Evolutionary conservation across 805 yeast species (phyloP), one percentile per base, ranked within the genome.

Genomic region (Saturnispora saitoi): DNA sequence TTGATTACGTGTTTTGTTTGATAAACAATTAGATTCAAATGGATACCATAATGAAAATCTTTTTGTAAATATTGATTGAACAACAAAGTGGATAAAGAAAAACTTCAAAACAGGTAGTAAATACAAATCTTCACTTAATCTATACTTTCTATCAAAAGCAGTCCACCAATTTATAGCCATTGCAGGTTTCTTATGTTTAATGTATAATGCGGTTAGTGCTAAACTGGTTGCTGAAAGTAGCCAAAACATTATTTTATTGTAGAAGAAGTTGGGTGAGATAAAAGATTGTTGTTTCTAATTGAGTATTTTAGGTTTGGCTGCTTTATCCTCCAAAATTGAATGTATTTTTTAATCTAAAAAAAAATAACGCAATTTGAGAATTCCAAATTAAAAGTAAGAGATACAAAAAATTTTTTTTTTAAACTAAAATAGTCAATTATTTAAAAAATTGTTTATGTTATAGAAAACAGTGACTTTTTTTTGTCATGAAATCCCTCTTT

Each of bases 31-130:
- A 26, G 66, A 54, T 55, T 84, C 95, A 55, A 88, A 78, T 15
- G 67, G 54, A 61, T 86, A 82, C 89, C 93, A 88, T 57, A 75
- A 74, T 56, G 81, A 80, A 46, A 81, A 77, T 48, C 63, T 67
- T 36, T 71, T 71, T 24, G 70, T 57, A 36, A 59, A 58, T 12
- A 62, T 56, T 44, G 56, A 51, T 22, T 60, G 60, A 54, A 64
- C 64, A 9, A 69, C 62, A 54, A 72, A 81, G 2, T 71, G 71
- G 11, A 70, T 49, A 4, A 73, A 73, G 30, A 64, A 60, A 30
- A 64, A 58, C 12, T 74, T 49, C 29, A 73, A 71, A 42, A 69
- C 71, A 15, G 76, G 75, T 10, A 70, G 67, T 28, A 82, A 65
- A 44, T 72, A 64, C 40, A 76, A 56, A 62, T 85, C 95, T 37